Percentiles rank a stretch among this genome's conserved stretches.
Conservation (phyloP, 768 basidiomycete species). For the Clitopilus hobsonii region DNA sequence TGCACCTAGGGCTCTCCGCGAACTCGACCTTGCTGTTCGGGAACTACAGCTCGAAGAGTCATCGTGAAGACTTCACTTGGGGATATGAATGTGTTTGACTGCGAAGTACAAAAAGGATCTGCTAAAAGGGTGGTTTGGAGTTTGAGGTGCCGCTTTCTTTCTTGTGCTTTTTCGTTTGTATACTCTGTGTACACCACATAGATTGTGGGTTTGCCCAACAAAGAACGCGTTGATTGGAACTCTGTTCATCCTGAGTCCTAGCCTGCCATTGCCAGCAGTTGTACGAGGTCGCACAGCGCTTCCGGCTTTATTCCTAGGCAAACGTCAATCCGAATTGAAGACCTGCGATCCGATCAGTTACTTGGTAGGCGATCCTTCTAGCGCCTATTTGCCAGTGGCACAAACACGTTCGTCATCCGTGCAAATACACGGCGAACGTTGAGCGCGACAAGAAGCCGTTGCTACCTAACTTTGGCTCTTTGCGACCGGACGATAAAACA, state of each 20-base stretch:
- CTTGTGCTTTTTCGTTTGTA: background rate
- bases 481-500: background rate
- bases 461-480: background rate
- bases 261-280: no score
- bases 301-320: background rate
- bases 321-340: background rate
- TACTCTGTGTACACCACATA: background rate
- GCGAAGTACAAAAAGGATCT: background rate
- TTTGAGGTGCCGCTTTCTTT: background rate
- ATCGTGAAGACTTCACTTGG: constrained; percentile 19
- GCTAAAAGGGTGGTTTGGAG: background rate
- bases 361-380: background rate
- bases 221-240: background rate
- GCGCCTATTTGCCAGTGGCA: no score
- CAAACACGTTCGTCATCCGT: background rate
- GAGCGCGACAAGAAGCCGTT: background rate
- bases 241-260: no score
- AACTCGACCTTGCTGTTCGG: constrained; percentile 20
- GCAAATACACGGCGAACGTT: background rate
- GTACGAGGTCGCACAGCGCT: background rate
- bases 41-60: constrained; percentile 17
- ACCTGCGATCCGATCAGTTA: no score
- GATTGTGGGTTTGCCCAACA: constrained; percentile 7
- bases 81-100: background rate
- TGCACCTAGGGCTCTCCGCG: constrained; percentile 30